Evolutionary conservation across 1,139 yeast species (phyloP).

Genomic region (Candida albicans): DNA sequence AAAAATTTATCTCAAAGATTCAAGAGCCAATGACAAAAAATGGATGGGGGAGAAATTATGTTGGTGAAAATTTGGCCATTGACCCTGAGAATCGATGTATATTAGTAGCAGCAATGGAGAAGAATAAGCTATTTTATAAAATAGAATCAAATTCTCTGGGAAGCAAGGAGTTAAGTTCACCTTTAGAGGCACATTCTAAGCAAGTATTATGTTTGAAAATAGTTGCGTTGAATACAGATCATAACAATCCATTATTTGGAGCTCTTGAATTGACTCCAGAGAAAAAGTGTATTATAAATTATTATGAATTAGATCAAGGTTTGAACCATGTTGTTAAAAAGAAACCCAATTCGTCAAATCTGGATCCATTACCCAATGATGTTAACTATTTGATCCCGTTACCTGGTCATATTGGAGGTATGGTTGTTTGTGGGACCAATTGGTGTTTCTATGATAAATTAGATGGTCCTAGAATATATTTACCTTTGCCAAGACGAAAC

Average conservation of each 20-base stretch:
- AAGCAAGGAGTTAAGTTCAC: constrained; percentile 55
- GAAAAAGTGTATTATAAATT: constrained; percentile 41
- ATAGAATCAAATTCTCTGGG: constrained; percentile 35
- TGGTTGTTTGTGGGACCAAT: constrained; percentile 40
- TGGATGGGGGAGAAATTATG: constrained; percentile 72
- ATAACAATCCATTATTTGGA: constrained; percentile 81
- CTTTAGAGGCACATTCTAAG: constrained; percentile 65
- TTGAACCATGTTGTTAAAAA: constrained; percentile 66
- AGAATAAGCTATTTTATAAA: constrained; percentile 62
- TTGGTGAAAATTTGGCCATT: constrained; percentile 72
- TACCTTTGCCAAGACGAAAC: constrained; percentile 49
- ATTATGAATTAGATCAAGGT: constrained; percentile 84
- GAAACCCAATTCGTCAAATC: constrained; percentile 30
- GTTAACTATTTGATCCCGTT: constrained; percentile 35
- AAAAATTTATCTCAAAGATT: constrained; percentile 48
- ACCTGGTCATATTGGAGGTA: constrained; percentile 36
- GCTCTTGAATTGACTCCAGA: constrained; percentile 57
- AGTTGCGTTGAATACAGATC: constrained; percentile 69
- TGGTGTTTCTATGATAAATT: constrained; percentile 27
- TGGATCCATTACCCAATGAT: constrained; percentile 27
- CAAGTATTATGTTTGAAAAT: constrained; percentile 54
- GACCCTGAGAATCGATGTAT: constrained; percentile 77
- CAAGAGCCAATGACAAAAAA: constrained; percentile 74
- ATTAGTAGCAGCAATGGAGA: constrained; percentile 71
- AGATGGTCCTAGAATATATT: constrained; percentile 11